These are phyloP conservation scores for Monosporozyma aerobia DNA, from an alignment of 805 yeast species.

Conservation along the genomic window DNA sequence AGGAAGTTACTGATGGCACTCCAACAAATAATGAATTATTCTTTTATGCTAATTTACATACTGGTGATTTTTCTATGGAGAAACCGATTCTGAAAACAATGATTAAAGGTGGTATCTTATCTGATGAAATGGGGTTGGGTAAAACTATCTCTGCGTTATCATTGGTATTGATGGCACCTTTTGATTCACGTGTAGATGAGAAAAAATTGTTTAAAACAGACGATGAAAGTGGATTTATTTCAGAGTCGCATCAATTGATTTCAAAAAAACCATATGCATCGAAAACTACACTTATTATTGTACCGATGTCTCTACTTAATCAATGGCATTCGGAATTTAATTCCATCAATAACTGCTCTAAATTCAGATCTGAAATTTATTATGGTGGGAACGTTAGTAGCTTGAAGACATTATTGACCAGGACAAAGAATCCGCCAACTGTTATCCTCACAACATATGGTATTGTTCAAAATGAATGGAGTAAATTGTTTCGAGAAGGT, in stretches of 20 bases:
- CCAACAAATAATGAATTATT: slow-evolving; percentile 9
- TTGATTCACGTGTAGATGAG: slow-evolving; percentile 30
- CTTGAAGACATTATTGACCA: slow-evolving; percentile 38
- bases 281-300: slow-evolving; percentile 66
- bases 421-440: slow-evolving; percentile 43
- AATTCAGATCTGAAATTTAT: slow-evolving; percentile 48
- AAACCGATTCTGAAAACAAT: slow-evolving; percentile 56
- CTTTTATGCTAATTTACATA: slow-evolving; percentile 71
- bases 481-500: slow-evolving; percentile 31
- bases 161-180: slow-evolving; percentile 55
- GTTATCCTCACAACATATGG: slow-evolving; percentile 83
- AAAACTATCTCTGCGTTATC: slow-evolving; percentile 82
- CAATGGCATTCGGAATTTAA: slow-evolving; percentile 86
- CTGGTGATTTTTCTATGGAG: slow-evolving; percentile 65
- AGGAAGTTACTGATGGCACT: background rate
- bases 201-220: slow-evolving; percentile 7
- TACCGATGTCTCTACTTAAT: slow-evolving; percentile 83
- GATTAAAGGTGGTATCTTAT: slow-evolving; percentile 76
- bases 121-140: slow-evolving; percentile 97
- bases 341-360: slow-evolving; percentile 41
- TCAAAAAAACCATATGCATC: slow-evolving; percentile 43
- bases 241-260: background rate
- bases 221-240: slow-evolving; percentile 1
- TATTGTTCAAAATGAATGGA: slow-evolving; percentile 69
- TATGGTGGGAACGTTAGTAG: slow-evolving; percentile 63